Conservation (phyloP, 148 eudicot species). For the Cornus florida region DNA sequence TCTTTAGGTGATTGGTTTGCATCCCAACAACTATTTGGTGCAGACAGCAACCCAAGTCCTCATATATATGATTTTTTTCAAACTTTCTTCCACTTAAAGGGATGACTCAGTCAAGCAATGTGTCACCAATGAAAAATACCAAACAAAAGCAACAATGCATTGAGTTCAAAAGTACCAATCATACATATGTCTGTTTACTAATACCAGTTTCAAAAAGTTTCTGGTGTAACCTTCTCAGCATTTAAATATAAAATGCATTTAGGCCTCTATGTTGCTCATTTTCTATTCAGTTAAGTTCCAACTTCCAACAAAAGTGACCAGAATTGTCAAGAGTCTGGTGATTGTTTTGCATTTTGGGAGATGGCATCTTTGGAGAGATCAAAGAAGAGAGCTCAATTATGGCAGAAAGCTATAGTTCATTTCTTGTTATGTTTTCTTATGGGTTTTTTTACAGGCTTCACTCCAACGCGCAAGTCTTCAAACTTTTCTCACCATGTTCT, state of each 20-base stretch:
- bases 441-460: constrained; percentile 89
- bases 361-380: constrained; percentile 72
- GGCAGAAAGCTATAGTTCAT: constrained; percentile 78
- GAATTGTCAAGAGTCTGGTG: background rate
- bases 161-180: constrained; percentile 47
- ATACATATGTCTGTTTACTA: constrained; percentile 24
- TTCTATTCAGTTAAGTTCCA: background rate
- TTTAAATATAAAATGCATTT: constrained; percentile 16
- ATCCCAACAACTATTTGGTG: constrained; percentile 88
- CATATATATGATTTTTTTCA: constrained; percentile 1
- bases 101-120: constrained; percentile 41
- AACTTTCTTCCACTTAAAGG: constrained; percentile 64
- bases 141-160: constrained; percentile 14
- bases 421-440: constrained; percentile 76
- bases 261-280: background rate
- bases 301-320: background rate
- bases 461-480: constrained; percentile 61
- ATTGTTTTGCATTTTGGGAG: background rate
- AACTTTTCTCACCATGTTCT: constrained; percentile 15
- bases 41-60: constrained; percentile 32
- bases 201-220: constrained; percentile 7
- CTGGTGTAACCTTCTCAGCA: background rate
- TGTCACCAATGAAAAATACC: constrained; percentile 20
- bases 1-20: constrained; percentile 47
- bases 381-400: constrained; percentile 54